Conservation (phyloP, 345 rosid genomes). For the Toxicodendron radicans region DNA sequence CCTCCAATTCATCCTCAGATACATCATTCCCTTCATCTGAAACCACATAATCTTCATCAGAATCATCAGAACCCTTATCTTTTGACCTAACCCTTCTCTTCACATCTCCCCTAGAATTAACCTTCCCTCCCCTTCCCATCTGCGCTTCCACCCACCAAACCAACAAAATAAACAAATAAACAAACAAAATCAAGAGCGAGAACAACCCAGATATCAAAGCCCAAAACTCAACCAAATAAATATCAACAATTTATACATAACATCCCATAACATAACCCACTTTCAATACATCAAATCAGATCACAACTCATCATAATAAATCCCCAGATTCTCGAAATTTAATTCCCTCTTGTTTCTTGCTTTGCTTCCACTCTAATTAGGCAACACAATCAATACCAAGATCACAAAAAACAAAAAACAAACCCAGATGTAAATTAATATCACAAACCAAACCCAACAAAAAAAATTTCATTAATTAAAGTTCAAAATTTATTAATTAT, state of each 20-base stretch:
- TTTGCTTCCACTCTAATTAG: slow-evolving; percentile 36
- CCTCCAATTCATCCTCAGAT: slow-evolving; percentile 64
- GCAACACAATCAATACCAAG: slow-evolving; percentile 31
- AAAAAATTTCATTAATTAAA: background rate
- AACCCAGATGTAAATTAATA: slow-evolving; percentile 25
- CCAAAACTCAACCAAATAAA: slow-evolving; percentile 27
- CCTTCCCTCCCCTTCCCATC: slow-evolving; percentile 87
- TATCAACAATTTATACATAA: slow-evolving; percentile 21
- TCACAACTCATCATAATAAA: slow-evolving; percentile 26
- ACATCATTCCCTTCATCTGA: slow-evolving; percentile 66
- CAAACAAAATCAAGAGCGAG: slow-evolving; percentile 9
- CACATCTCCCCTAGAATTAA: slow-evolving; percentile 43
- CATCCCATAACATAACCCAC: slow-evolving; percentile 25
- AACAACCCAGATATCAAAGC: slow-evolving; percentile 32
- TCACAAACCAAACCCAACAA: background rate
- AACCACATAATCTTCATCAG: slow-evolving; percentile 96
- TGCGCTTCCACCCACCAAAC: slow-evolving; percentile 27
- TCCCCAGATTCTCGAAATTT: slow-evolving; percentile 21
- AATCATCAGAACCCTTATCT: slow-evolving; percentile 75
- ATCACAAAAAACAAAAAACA: slow-evolving; percentile 15
- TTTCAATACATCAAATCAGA: slow-evolving; percentile 18
- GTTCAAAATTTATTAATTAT: background rate
- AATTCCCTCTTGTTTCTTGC: slow-evolving; percentile 26
- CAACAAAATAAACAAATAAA: background rate
- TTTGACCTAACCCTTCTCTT: slow-evolving; percentile 51